These are phyloP conservation scores for Phytopythium kandeliae DNA, from an alignment of 352 stramenopile species.

Conservation along the genomic window DNA sequence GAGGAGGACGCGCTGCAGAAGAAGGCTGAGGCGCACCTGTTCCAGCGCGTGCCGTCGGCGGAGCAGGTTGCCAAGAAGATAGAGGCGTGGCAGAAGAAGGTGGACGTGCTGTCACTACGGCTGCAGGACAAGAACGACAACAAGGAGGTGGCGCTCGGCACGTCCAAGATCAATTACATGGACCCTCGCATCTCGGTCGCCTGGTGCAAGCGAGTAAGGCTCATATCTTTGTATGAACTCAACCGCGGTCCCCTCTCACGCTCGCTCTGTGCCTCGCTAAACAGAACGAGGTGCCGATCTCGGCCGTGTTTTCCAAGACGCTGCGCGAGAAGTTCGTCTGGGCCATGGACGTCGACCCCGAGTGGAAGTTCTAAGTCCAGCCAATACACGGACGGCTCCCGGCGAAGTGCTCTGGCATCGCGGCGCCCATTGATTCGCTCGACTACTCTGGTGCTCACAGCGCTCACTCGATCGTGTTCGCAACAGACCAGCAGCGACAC, in stretches of 20 bases:
- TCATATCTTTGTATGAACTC: constrained; percentile 59
- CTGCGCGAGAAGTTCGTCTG: constrained; percentile 99
- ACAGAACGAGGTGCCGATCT: constrained; percentile 95
- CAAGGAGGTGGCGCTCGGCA: constrained; percentile 98
- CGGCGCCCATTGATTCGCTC: too few relatives aligned
- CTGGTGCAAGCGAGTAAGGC: constrained; percentile 98
- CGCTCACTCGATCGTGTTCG: neutral
- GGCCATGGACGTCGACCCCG: constrained; percentile 96
- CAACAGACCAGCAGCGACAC: too few relatives aligned
- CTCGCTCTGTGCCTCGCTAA: neutral
- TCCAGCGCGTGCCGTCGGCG: constrained; percentile 85
- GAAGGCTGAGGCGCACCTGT: constrained; percentile 93
- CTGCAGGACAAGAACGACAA: constrained; percentile 99
- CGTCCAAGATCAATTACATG: constrained; percentile 99
- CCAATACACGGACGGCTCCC: constrained; percentile 2
- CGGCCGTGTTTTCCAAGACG: constrained; percentile 98
- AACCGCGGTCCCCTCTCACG: neutral
- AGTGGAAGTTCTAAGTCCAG: constrained; percentile 94
- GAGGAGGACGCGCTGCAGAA: constrained; percentile 82
- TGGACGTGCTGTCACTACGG: constrained; percentile 86
- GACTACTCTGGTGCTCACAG: neutral
- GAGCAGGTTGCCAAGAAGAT: constrained; percentile 96
- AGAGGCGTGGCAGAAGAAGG: constrained; percentile 93
- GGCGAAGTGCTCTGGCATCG: neutral
- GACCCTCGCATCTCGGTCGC: constrained; percentile 99